Base-by-base conservation (phyloP, 257 asterid species). In the Solanum clarkiae region DNA sequence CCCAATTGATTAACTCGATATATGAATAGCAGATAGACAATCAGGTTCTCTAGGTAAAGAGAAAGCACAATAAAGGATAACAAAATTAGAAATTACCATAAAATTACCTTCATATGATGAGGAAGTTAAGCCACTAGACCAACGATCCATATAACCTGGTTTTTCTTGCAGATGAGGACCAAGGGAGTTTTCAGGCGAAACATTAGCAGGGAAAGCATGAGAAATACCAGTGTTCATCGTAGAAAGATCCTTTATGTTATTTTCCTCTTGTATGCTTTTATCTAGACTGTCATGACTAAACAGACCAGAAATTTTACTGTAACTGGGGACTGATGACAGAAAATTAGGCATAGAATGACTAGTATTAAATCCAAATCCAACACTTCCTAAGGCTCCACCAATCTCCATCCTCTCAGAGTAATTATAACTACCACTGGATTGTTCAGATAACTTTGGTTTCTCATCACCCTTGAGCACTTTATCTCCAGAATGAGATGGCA, bases 41-140 rank as follows among this genome's bases (percentile, higher is more conserved):
- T 53, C 49, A 79, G 65, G 18, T 29, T 53, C n/a, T 14, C 83
- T 79, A 53, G 29, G 49, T 53, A 79, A 17, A 53, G 26, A 14
- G 65, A 9, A 79, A 53, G 17, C 49, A 53, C 7, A 79, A 24
- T 53, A 84, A 45, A 42, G 24, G 84, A 88, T 69, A 54, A 29
- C 15, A 32, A n/a, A 72, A 29, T 75, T 32, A 16, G 47, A 74
- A 57, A 71, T 57, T 57, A 87, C 70, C 74, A 85, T 81, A 54
- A 63, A 56, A 84, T 51, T 92, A 95, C 98, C 97, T 92, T 85
- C 91, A 85, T 84, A 89, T 59, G 92, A 87, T 81, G 95, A 86
- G 81, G 89, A 86, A 16, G 86, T 66, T 20, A 82, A 79, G 75
- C 85, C 87, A 87, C 88, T 91, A 85, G 79, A 87, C 84, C 84